Percentiles rank a stretch among this genome's conserved stretches.
These are phyloP conservation scores for Hygrocybe punicea DNA, from an alignment of 768 basidiomycete species.

Conservation along the genomic window DNA sequence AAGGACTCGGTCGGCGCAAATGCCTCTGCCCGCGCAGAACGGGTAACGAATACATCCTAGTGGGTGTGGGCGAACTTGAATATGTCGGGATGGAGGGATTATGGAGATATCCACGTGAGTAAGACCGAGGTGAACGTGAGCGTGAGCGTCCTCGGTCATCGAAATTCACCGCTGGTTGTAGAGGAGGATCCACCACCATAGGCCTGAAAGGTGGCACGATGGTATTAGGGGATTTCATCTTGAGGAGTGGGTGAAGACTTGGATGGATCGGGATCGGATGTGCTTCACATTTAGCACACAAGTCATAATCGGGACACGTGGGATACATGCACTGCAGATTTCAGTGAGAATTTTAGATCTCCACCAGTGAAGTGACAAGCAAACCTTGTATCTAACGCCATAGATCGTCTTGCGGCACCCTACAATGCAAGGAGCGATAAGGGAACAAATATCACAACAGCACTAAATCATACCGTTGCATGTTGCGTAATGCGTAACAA, in stretches of 20 bases:
- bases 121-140: background rate
- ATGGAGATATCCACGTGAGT: constrained; percentile 5
- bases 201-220: constrained; percentile 39
- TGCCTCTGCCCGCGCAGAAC: background rate
- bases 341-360: background rate
- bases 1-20: background rate
- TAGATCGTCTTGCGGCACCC: constrained; percentile 51
- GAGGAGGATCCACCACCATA: background rate
- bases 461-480: constrained; percentile 49
- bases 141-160: background rate
- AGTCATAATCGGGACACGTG: constrained; percentile 74
- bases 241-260: constrained; percentile 64
- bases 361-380: constrained; percentile 12
- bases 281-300: constrained; percentile 77
- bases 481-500: constrained; percentile 48
- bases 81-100: background rate
- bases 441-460: background rate
- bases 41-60: background rate
- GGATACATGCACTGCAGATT: constrained; percentile 68
- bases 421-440: constrained; percentile 12
- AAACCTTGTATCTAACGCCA: constrained; percentile 72
- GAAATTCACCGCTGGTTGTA: background rate
- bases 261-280: constrained; percentile 77
- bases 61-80: background rate
- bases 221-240: constrained; percentile 57